Evolutionary conservation across 179 eudicot species (phyloP).

Genomic region (Actinidia arguta): DNA sequence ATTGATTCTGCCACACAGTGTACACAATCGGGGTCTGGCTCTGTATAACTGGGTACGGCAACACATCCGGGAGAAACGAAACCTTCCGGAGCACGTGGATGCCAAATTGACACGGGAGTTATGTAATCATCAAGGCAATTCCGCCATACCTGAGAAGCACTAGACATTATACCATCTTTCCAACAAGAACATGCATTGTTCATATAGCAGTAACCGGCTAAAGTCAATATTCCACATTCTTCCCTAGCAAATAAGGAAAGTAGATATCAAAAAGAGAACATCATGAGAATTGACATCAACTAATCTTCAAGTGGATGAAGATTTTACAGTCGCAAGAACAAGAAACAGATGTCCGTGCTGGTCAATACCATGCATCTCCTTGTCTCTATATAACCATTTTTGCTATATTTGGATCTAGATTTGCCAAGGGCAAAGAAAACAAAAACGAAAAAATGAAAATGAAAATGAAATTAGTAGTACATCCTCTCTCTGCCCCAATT

Average conservation of each 20-base stretch:
- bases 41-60: slow-evolving; percentile 63
- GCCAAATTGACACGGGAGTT: slow-evolving; percentile 82
- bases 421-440: too few relatives aligned
- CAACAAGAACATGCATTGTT: background rate
- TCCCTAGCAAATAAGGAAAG: background rate
- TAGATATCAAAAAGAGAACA: background rate
- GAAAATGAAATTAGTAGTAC: too few relatives aligned
- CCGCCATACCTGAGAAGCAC: slow-evolving; percentile 82
- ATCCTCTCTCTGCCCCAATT: too few relatives aligned
- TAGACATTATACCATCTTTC: slow-evolving; percentile 2
- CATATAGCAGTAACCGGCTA: background rate
- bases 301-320: too few relatives aligned
- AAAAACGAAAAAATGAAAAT: background rate
- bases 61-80: slow-evolving; percentile 85
- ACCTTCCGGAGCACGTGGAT: slow-evolving; percentile 93
- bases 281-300: background rate
- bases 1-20: slow-evolving; percentile 80
- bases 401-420: too few relatives aligned
- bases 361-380: too few relatives aligned
- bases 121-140: slow-evolving; percentile 86
- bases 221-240: background rate
- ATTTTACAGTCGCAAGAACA: too few relatives aligned
- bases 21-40: slow-evolving; percentile 63
- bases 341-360: too few relatives aligned
- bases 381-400: background rate